phyloP scores from a whole-genome alignment of 192 early-diverging fungal genomes.

The Glomus cerebriforme region DNA sequence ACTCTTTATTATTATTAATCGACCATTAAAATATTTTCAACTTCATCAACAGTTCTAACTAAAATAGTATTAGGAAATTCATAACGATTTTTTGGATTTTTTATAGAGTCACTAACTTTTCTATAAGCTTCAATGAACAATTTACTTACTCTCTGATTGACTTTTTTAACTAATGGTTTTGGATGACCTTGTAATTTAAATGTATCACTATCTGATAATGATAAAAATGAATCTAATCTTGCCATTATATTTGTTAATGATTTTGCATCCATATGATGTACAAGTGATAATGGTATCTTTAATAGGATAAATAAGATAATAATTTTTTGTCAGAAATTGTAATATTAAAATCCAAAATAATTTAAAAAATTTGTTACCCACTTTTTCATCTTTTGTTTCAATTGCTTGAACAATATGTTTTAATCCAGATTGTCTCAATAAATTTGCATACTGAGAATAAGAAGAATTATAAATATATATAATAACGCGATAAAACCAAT shows the following conservation, averaged over 20 bases:
- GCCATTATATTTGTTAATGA: slow-evolving; percentile 57
- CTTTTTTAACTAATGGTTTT: slow-evolving; percentile 51
- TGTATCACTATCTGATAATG: slow-evolving; percentile 59
- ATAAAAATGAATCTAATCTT: slow-evolving; percentile 69
- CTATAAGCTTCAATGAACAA: slow-evolving; percentile 67
- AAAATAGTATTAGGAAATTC: slow-evolving; percentile 65
- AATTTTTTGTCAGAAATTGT: slow-evolving; percentile 28
- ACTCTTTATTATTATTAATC: no score
- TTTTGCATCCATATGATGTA: slow-evolving; percentile 53
- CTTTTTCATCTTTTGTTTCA: slow-evolving; percentile 55
- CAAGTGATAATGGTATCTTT: slow-evolving; percentile 58
- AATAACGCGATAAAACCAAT: not conserved
- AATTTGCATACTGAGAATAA: slow-evolving; percentile 49
- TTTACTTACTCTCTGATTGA: slow-evolving; percentile 54
- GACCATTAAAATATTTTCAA: slow-evolving; percentile 64
- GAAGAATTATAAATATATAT: not conserved
- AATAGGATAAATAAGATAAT: not conserved
- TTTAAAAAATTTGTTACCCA: slow-evolving; percentile 28
- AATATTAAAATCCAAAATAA: not conserved
- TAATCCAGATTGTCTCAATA: slow-evolving; percentile 70
- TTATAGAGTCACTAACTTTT: slow-evolving; percentile 52
- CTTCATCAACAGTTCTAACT: slow-evolving; percentile 67
- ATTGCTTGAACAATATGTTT: slow-evolving; percentile 53
- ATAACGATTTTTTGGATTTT: slow-evolving; percentile 62
- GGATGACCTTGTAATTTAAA: slow-evolving; percentile 52